A percentile compares a stretch with the other conserved stretches of the same genome.
phyloP scores from a whole-genome alignment of 169 alveolate species.

The Besnoitia besnoiti region DNA sequence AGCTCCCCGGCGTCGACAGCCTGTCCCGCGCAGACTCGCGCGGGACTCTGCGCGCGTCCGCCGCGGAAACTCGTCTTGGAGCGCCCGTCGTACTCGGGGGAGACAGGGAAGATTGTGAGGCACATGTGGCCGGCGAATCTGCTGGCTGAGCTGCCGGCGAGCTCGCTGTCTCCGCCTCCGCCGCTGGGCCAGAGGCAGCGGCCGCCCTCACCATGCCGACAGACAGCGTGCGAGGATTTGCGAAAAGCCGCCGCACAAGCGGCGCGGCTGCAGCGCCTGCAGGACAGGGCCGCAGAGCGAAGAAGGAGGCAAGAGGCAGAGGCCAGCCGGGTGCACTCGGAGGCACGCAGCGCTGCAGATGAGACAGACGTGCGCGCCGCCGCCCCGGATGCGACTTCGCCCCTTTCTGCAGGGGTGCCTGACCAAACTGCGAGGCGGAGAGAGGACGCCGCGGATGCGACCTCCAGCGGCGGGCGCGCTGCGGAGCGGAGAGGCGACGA shows the following conservation, averaged over 20 bases:
- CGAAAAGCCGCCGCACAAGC: too few relatives aligned
- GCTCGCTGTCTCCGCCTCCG: not conserved
- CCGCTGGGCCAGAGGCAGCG: not conserved
- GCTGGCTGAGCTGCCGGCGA: not conserved
- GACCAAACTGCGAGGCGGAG: not conserved
- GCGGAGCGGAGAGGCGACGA: not conserved
- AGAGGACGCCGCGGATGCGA: not conserved
- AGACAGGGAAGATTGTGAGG: not conserved
- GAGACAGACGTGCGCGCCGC: not conserved
- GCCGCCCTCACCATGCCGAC: too few relatives aligned
- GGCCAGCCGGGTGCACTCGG: too few relatives aligned
- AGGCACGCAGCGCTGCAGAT: not conserved
- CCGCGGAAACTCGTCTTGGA: not conserved
- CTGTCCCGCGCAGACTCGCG: not conserved
- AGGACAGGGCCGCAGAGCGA: not conserved
- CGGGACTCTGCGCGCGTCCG: not conserved
- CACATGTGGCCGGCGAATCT: constrained; percentile 18
- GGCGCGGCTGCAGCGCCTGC: too few relatives aligned
- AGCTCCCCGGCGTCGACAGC: too few relatives aligned
- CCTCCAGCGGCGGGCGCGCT: not conserved
- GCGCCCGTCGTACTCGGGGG: constrained; percentile 21
- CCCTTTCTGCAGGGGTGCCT: not conserved
- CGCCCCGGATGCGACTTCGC: not conserved
- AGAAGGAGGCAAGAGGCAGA: not conserved
- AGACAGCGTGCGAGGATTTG: too few relatives aligned